These are phyloP conservation scores for Cordyceps cicadae DNA, from an alignment of 2,329 filamentous ascomycete species.

Conservation along the genomic window DNA sequence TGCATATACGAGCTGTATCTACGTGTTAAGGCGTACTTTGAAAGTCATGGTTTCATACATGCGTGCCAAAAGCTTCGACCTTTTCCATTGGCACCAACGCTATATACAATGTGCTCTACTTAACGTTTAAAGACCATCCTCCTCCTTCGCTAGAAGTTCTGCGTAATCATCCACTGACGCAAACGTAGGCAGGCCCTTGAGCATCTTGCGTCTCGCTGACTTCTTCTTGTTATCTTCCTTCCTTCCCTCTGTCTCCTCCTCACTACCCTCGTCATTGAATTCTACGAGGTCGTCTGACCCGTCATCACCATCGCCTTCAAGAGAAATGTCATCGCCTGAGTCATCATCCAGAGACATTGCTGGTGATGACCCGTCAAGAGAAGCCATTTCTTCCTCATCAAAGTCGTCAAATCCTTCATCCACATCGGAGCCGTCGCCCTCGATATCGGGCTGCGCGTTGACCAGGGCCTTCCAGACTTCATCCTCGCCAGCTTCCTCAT, in stretches of 20 bases:
- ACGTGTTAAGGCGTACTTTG: neutral
- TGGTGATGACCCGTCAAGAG: conserved; percentile 35
- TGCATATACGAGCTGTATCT: too few species aligned
- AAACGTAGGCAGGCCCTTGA: conserved; percentile 87
- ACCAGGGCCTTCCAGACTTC: conserved; percentile 92
- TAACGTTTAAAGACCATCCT: conserved; percentile 38
- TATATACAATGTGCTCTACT: conserved; percentile 5
- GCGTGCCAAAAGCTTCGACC: neutral
- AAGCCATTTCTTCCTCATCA: conserved; percentile 42
- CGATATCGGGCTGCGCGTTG: conserved; percentile 62
- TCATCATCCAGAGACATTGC: conserved; percentile 33
- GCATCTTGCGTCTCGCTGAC: conserved; percentile 63
- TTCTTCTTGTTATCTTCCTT: conserved; percentile 25
- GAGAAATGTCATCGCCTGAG: conserved; percentile 29
- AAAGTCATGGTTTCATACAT: neutral
- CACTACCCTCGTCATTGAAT: conserved; percentile 49
- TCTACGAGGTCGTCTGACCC: conserved; percentile 30
- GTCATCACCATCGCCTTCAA: conserved; percentile 33
- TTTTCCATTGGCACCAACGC: neutral
- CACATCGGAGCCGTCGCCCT: conserved; percentile 43
- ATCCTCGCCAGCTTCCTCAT: conserved; percentile 57
- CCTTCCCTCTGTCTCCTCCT: conserved; percentile 40
- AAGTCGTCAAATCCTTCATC: conserved; percentile 42
- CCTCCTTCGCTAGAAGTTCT: conserved; percentile 67
- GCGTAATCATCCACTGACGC: conserved; percentile 92